These are phyloP conservation scores for Aspergillus funiculosus DNA, from an alignment of 495 filamentous ascomycete genomes.

Conservation along the genomic window DNA sequence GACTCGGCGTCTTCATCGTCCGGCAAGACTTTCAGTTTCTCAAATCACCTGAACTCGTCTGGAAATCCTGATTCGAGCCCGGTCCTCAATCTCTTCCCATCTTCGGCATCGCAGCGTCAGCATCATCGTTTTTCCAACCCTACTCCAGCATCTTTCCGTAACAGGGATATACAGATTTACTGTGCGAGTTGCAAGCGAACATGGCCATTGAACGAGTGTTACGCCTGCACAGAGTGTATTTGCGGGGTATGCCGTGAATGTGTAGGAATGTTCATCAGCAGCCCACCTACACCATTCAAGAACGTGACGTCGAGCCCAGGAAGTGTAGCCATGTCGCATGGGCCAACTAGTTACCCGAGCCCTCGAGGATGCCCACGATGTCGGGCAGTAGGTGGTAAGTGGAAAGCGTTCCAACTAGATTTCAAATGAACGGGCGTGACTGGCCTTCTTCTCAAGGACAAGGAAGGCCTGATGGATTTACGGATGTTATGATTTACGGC, in stretches of 20 bases:
- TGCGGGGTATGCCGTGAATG: constrained; percentile 84
- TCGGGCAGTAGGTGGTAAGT: constrained; percentile 44
- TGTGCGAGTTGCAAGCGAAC: constrained; percentile 75
- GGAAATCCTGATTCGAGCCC: constrained; percentile 49
- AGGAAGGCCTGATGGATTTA: constrained; percentile 21
- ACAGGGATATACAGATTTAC: constrained; percentile 70
- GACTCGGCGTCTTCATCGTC: constrained; percentile 49
- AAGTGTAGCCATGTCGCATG: constrained; percentile 33
- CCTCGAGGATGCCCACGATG: constrained; percentile 48
- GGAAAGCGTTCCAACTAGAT: constrained; percentile 51
- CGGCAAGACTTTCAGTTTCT: constrained; percentile 62
- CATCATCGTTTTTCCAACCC: constrained; percentile 47
- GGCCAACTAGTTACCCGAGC: constrained; percentile 38
- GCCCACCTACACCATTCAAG: constrained; percentile 35
- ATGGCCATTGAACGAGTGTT: constrained; percentile 70
- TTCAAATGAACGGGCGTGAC: constrained; percentile 49
- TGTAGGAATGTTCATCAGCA: constrained; percentile 66
- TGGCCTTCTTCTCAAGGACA: background rate
- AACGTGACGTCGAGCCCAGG: constrained; percentile 39
- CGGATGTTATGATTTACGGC: constrained; percentile 39
- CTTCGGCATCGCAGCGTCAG: constrained; percentile 38
- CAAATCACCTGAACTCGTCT: constrained; percentile 38
- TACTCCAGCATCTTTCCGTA: constrained; percentile 39
- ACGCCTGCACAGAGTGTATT: constrained; percentile 91
- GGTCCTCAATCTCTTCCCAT: constrained; percentile 34